Conservation (phyloP, 2,329 filamentous ascomycete species). For the Seiridium unicorne region DNA sequence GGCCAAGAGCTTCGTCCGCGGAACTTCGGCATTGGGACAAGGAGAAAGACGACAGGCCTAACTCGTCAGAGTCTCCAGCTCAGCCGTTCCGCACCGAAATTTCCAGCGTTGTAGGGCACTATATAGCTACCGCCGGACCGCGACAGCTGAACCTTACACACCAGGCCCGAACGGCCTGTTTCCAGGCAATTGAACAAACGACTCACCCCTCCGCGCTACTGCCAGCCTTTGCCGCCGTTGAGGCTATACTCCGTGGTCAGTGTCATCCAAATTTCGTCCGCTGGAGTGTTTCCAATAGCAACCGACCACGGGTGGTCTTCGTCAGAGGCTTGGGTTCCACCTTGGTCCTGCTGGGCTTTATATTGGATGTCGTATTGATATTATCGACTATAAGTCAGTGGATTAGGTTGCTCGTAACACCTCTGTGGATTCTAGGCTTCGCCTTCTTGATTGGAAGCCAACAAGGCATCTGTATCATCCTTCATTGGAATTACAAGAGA, state of each 20-base stretch:
- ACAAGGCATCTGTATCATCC: constrained; percentile 33
- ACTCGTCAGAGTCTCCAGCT: constrained; percentile 22
- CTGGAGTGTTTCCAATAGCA: constrained; percentile 36
- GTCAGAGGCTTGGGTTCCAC: constrained; percentile 20
- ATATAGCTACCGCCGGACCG: constrained; percentile 32
- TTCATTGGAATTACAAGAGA: constrained; percentile 29
- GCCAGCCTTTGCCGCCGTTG: constrained; percentile 34
- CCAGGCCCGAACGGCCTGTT: constrained; percentile 35
- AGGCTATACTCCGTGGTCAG: constrained; percentile 32
- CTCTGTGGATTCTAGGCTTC: too few species aligned
- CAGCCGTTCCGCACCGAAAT: constrained; percentile 42
- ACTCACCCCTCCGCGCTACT: constrained; percentile 44
- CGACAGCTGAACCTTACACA: constrained; percentile 35
- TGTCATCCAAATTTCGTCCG: constrained; percentile 38
- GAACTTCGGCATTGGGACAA: constrained; percentile 9
- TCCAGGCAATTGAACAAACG: constrained; percentile 37
- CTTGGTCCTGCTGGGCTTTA: constrained; percentile 18
- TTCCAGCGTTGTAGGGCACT: constrained; percentile 33
- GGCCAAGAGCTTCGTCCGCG: constrained; percentile 6
- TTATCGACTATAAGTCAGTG: too few species aligned
- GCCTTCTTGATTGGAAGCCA: constrained; percentile 27
- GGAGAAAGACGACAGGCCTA: constrained; percentile 6
- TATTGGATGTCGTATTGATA: too few species aligned
- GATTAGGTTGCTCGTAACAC: too few species aligned
- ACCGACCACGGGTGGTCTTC: constrained; percentile 30